Percentiles rank a stretch among this genome's conserved stretches.
phyloP scores from a whole-genome alignment of 2,329 filamentous ascomycete species.

The Neonectria hederae region DNA sequence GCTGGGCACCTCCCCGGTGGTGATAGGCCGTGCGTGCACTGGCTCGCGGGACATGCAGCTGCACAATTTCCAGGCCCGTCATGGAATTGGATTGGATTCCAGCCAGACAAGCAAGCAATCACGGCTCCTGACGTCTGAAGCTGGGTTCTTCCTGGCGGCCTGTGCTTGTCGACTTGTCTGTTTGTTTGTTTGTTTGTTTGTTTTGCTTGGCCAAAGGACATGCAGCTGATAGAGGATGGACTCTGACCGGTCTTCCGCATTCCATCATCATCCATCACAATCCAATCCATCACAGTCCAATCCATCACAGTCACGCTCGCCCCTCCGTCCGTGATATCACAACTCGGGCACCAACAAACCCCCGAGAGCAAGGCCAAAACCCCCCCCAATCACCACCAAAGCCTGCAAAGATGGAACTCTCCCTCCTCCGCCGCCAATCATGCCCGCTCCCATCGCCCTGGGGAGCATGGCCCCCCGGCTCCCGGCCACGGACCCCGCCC shows the following conservation, averaged over 20 bases:
- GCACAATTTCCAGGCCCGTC: constrained; percentile 2
- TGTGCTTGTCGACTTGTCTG: constrained; percentile 29
- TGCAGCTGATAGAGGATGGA: neutral
- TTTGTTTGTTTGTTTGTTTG: constrained; percentile 3
- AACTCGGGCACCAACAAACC: neutral
- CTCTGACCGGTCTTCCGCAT: too few relatives aligned
- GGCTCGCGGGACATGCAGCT: neutral
- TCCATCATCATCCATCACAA: neutral
- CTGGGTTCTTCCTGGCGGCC: constrained; percentile 26
- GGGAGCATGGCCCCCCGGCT: constrained; percentile 41
- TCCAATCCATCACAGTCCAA: neutral
- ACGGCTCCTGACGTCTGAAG: constrained; percentile 1
- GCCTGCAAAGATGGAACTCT: neutral
- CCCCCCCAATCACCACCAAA: constrained; percentile 16
- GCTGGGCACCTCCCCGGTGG: constrained; percentile 5
- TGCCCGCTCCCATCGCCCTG: constrained; percentile 38
- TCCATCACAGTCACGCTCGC: too few relatives aligned
- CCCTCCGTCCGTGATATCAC: constrained; percentile 1
- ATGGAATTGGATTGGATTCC: constrained; percentile 9
- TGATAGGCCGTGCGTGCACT: constrained; percentile 9
- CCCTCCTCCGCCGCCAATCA: constrained; percentile 38
- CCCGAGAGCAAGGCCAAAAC: constrained; percentile 22
- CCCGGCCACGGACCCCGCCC: constrained; percentile 38
- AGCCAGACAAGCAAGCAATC: neutral
- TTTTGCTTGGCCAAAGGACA: constrained; percentile 8